phyloP scores from a whole-genome alignment of 192 early-diverging fungal species.

The Coemansia sp. region DNA sequence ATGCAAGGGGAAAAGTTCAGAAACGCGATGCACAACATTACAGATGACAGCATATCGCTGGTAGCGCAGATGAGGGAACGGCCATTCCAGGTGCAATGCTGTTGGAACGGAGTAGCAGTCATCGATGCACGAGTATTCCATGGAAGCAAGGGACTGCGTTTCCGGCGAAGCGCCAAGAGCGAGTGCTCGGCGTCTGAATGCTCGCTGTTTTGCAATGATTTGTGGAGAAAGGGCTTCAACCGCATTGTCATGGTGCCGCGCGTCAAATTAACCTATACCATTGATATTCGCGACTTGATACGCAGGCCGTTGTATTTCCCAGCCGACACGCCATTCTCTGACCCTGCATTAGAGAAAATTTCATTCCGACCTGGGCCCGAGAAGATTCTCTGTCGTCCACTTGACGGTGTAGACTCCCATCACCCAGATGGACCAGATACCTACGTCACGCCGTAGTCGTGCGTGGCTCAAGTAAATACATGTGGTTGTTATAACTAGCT shows the following conservation, averaged over 20 bases:
- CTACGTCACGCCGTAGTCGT: neutral
- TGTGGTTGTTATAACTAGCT: no score
- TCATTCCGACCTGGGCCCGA: slow-evolving; percentile 26
- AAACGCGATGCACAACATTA: slow-evolving; percentile 25
- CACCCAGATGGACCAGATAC: slow-evolving; percentile 23
- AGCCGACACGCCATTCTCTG: slow-evolving; percentile 19
- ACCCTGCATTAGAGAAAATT: neutral
- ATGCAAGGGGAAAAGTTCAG: slow-evolving; percentile 38
- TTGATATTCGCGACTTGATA: slow-evolving; percentile 25
- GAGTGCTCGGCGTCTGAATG: slow-evolving; percentile 60
- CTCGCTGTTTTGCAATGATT: slow-evolving; percentile 54
- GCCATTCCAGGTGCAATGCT: slow-evolving; percentile 55
- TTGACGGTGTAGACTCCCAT: slow-evolving; percentile 11
- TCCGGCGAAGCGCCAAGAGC: slow-evolving; percentile 16
- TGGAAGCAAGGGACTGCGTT: slow-evolving; percentile 7
- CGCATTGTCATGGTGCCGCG: slow-evolving; percentile 45
- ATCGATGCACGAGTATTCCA: slow-evolving; percentile 43
- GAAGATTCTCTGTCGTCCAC: slow-evolving; percentile 41
- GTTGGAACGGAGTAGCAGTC: slow-evolving; percentile 56
- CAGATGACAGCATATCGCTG: slow-evolving; percentile 24
- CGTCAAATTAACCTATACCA: slow-evolving; percentile 44
- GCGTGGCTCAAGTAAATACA: no score
- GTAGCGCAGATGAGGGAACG: slow-evolving; percentile 17
- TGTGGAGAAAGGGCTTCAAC: slow-evolving; percentile 33
- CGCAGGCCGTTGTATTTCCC: slow-evolving; percentile 19